Base-by-base conservation (phyloP, 257 asterid genomes). In the Echium plantagineum region DNA sequence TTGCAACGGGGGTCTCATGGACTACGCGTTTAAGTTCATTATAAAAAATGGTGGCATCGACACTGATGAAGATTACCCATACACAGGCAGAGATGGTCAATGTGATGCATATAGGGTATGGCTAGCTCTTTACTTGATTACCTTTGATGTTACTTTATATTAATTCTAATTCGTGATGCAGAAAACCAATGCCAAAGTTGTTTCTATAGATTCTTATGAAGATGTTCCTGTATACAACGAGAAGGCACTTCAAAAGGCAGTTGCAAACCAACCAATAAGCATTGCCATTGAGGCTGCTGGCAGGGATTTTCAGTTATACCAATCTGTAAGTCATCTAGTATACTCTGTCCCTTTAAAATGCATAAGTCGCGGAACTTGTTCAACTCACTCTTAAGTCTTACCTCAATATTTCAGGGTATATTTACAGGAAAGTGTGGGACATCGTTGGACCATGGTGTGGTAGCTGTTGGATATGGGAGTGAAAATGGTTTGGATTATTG, bases 251-350 rank as follows among this genome's bases (percentile, higher is more conserved):
- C 63, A 80, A 59, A 78, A 65, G 66, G 95, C 94, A 0, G 83
- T 56, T 4, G 83, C 90, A 0, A 65, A 31, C 58, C 95, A 86
- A 66, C 85, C 86, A 0, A 31, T 86, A 7, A 75, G 84, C 20
- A 75, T 86, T 70, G 94, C 95, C 58, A 75, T 86, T 57, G 95
- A 84, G 76, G 95, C 68, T n/a, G 82, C 87, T 58, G 82, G 94
- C 26, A 59, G 75, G 52, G 95, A 81, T 70, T 83, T 86, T 75
- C 94, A 84, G 68, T 80, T 77, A 47, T 86, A 86, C 67, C 64
- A 61, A 15, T 75, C 80, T 21, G 93, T 84, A 69, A 72, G 74
- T 68, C 49, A 49, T 18, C 31, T n/a, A 47, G 13, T 24, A 2
- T 28, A 28, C 32, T 28, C 5, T 28, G 2, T 28, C 4, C 3